Percentiles rank a stretch among this genome's conserved stretches.
phyloP scores from a whole-genome alignment of 177 flowering plant genomes.

The Vitis hybrid region DNA sequence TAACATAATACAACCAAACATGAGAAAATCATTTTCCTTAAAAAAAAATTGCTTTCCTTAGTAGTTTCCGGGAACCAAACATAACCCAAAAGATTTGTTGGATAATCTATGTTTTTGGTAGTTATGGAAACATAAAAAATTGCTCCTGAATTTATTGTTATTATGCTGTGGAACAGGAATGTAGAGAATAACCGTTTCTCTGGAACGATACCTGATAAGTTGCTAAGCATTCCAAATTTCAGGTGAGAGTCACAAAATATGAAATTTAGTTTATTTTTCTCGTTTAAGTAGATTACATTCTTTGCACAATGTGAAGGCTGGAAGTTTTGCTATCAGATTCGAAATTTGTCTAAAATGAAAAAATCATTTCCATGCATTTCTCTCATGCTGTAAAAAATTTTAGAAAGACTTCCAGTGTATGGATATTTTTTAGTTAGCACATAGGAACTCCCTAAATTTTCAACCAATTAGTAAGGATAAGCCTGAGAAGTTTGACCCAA shows the following conservation, averaged over 20 bases:
- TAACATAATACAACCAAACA: too few species aligned
- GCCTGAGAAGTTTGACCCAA: background rate
- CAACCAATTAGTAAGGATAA: background rate
- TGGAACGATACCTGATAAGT: conserved; percentile 78
- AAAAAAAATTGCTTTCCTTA: too few species aligned
- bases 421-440: background rate
- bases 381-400: too few species aligned
- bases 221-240: conserved; percentile 73
- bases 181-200: conserved; percentile 77
- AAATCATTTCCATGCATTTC: too few species aligned
- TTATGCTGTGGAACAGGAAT: conserved; percentile 48
- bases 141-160: background rate
- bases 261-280: background rate
- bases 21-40: too few species aligned
- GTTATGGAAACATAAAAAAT: background rate
- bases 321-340: background rate
- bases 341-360: too few species aligned
- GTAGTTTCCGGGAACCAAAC: too few species aligned
- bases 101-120: background rate
- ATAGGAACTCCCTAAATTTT: background rate
- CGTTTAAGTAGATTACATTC: background rate
- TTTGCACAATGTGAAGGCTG: background rate
- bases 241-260: conserved; percentile 42
- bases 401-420: too few species aligned
- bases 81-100: too few species aligned